Evolutionary conservation across 495 filamentous ascomycete genomes (phyloP), one percentile per base, ranked within the genome.

Genomic region (Daldinia concentrica): DNA sequence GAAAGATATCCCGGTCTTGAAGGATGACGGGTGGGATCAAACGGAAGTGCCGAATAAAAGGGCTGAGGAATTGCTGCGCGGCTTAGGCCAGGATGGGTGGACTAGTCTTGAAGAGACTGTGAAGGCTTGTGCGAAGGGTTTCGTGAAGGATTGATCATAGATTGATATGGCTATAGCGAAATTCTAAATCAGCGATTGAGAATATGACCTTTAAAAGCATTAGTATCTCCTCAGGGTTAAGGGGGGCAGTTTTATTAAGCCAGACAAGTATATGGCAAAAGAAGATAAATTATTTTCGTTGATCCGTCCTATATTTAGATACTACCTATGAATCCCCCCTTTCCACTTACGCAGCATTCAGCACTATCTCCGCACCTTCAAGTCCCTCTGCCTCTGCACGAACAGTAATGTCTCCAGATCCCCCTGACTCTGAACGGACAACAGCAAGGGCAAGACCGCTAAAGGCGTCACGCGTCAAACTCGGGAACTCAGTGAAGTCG

Each of bases 401-500:
- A n/a, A 85, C 76, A 0, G 69, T 80, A 17, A 82, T 77, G 3
- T 64, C 52, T 29, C 79, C 82, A 2, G 76, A 54, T 0, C 59
- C 68, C 0, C 80, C 81, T 6, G 68, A 19, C 7, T 77, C 72
- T 7, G 78, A 68, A 0, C 78, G 74, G 1, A 85, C 78, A 56
- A 84, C 80, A 0, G 77, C 80, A 7, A 86, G 76, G 1, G 80
- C 80, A 14, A 82, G 70, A 0, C 83, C 84, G 34, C 75, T 76
- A 66, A 82, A 84, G 0, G 82, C 83, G n/a, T 84, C 78, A 0
- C 84, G 68, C 34, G 75, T 78, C 45, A 68, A 58, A 15, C 79
- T 82, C 15, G 80, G 80, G 67, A 86, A 84, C 6, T 70, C 73
- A 1, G 75, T 80, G 62, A 82, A 79, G 41, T 85, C 83, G 0